Evolutionary conservation across 2,329 filamentous ascomycete species (phyloP), one percentile per base, ranked within the genome.

Genomic region (Coniochaeta sp.): DNA sequence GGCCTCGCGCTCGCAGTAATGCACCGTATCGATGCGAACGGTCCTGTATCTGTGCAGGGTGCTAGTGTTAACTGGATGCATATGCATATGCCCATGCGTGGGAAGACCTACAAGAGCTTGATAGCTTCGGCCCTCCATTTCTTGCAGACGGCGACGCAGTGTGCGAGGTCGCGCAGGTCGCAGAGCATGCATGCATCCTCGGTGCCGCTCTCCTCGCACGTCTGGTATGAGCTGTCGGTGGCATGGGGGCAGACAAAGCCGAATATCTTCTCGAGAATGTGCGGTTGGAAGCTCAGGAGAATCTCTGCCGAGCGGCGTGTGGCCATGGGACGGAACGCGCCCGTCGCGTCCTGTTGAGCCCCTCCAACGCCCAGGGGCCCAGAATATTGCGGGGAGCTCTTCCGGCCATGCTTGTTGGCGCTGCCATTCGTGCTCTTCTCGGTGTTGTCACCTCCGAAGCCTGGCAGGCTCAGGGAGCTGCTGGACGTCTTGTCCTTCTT

Each of bases 181-280:
- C 92, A 97, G 58, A 95, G 83, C 87, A 94, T 92, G 72, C 92
- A 97, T 52, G 83, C 84, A 71, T 90, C 85, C 59, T 87, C 86
- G 48, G 83, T 79, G 58, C 86, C 83, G 54, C 86, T 89, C 61
- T 88, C 81, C 72, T 97, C 92, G 63, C 88, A 92, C 38, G 84
- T 85, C 58, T 89, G 85, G 67, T 94, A 95, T 53, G 78, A 84
- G 64, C 85, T 76, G 69, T 97, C 91, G 51, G 73, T 71, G 31
- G 83, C 74, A 68, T 97, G 92, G 7, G 91, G 91, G 61, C 91
- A 96, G 52, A 96, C 84, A 58, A 83, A 83, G 60, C 78, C 71
- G 67, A 96, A 92, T 64, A 96, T 91, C 64, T 80, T 82, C 58
- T 82, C 77, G 53, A 96, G 77, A 27, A 95, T 75, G n/a, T 78